phyloP scores from a whole-genome alignment of 225 moss, liverwort and hornwort species.

The Physcomitrellopsis africana region DNA sequence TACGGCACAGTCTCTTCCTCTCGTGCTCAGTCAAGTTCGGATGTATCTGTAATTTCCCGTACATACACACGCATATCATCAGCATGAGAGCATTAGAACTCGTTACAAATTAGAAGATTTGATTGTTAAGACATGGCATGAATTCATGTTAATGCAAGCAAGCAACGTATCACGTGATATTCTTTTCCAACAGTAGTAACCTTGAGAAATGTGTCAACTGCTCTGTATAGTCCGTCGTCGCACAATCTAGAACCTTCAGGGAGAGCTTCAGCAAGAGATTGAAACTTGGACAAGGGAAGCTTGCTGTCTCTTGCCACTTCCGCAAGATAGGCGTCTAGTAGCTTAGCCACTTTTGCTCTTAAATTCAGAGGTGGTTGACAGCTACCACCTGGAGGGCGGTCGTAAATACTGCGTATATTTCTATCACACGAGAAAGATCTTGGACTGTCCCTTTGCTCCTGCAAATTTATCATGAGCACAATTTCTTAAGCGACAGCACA shows the following conservation, averaged over 20 bases:
- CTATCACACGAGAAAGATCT: slow-evolving; percentile 27
- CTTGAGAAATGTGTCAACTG: slow-evolving; percentile 90
- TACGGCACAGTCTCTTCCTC: slow-evolving; percentile 74
- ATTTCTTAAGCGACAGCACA: not conserved
- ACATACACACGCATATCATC: no score
- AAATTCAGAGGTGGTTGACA: slow-evolving; percentile 30
- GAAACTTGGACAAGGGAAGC: slow-evolving; percentile 69
- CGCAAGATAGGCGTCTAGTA: slow-evolving; percentile 79
- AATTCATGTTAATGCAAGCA: no score
- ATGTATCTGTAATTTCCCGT: slow-evolving; percentile 56
- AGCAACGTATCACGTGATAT: no score
- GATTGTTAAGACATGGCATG: no score
- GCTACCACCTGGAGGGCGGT: slow-evolving; percentile 26
- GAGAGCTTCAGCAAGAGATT: slow-evolving; percentile 73
- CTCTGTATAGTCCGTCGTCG: slow-evolving; percentile 87
- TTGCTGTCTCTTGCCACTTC: slow-evolving; percentile 85
- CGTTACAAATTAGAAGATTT: no score
- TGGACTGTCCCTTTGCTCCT: slow-evolving; percentile 40
- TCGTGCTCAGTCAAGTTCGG: slow-evolving; percentile 66
- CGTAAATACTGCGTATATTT: slow-evolving; percentile 28
- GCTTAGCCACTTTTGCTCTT: slow-evolving; percentile 69
- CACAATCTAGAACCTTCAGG: slow-evolving; percentile 71
- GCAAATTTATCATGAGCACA: not conserved
- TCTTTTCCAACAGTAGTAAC: slow-evolving; percentile 23
- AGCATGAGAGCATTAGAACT: no score